phyloP scores from a whole-genome alignment of 2,329 filamentous ascomycete species.

The Apiospora hydei region DNA sequence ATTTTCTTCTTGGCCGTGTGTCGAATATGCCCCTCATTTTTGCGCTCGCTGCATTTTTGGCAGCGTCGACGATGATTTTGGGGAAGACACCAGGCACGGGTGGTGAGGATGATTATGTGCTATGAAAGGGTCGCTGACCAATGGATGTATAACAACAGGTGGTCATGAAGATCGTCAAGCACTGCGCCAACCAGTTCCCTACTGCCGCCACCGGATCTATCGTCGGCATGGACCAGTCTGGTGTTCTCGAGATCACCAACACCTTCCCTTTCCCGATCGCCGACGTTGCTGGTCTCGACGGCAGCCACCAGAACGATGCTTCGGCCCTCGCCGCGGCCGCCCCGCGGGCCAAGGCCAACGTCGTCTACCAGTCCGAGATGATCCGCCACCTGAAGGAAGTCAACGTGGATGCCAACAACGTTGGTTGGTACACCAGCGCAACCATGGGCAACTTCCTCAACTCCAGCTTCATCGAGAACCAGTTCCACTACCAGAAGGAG shows the following conservation, averaged over 20 bases:
- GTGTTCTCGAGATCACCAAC: constrained; percentile 89
- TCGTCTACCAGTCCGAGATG: constrained; percentile 93
- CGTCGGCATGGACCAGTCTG: constrained; percentile 89
- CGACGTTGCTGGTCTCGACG: constrained; percentile 73
- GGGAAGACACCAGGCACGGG: background rate
- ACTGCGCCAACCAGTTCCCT: constrained; percentile 87
- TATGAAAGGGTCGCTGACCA: background rate
- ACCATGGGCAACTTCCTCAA: constrained; percentile 99
- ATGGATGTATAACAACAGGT: constrained; percentile 65
- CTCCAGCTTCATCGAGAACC: constrained; percentile 95
- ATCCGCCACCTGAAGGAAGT: constrained; percentile 96
- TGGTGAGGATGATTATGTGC: background rate
- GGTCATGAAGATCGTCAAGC: constrained; percentile 98
- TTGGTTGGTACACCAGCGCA: constrained; percentile 98
- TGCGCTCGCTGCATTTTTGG: constrained; percentile 31
- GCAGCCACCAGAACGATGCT: constrained; percentile 71
- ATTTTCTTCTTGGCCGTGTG: constrained; percentile 43
- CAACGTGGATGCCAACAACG: constrained; percentile 97
- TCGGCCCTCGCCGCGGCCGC: constrained; percentile 84
- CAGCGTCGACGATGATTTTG: background rate
- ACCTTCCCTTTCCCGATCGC: constrained; percentile 90
- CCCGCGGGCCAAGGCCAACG: constrained; percentile 89
- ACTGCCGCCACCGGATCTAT: constrained; percentile 88
- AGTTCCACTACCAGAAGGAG: constrained; percentile 95
- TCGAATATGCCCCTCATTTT: constrained; percentile 37